Conservation (phyloP, 2,329 filamentous ascomycete species). For the Stagonosporopsis tanaceti region DNA sequence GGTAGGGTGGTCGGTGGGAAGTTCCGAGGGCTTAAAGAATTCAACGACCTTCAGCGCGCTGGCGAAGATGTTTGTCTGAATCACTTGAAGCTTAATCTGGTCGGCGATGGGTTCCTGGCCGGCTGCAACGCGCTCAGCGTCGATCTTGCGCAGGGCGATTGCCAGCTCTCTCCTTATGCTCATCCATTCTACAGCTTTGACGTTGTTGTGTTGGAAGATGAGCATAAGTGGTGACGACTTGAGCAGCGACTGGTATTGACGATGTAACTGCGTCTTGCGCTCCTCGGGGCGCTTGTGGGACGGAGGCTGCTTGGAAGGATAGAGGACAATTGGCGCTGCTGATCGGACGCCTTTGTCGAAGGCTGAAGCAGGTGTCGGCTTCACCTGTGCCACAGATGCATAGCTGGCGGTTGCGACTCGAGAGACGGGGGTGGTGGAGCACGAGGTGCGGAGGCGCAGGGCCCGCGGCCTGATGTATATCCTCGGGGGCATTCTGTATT, state of each 20-base stretch:
- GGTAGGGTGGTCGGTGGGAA: conserved; percentile 33
- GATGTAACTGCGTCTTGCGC: conserved; percentile 87
- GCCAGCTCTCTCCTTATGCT: conserved; percentile 74
- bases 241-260: conserved; percentile 87
- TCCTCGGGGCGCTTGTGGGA: conserved; percentile 86
- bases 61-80: conserved; percentile 89
- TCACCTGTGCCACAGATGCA: conserved; percentile 59
- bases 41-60: conserved; percentile 86
- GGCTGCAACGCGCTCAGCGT: conserved; percentile 73
- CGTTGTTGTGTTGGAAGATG: conserved; percentile 83
- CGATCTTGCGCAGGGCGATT: conserved; percentile 68
- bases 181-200: conserved; percentile 77
- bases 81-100: conserved; percentile 77
- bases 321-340: conserved; percentile 57
- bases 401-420: conserved; percentile 51
- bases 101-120: conserved; percentile 60
- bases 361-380: conserved; percentile 62
- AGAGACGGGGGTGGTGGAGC: conserved; percentile 40
- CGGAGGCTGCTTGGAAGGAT: conserved; percentile 77
- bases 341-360: conserved; percentile 58
- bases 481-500: conserved; percentile 47
- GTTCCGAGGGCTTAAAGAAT: conserved; percentile 65
- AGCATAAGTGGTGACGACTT: conserved; percentile 85
- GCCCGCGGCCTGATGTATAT: conserved; percentile 47
- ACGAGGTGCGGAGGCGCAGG: conserved; percentile 37